Evolutionary conservation across 164 flowering plant species (phyloP), one percentile per base, ranked within the genome.

Genomic region (Berberis thunbergii): DNA sequence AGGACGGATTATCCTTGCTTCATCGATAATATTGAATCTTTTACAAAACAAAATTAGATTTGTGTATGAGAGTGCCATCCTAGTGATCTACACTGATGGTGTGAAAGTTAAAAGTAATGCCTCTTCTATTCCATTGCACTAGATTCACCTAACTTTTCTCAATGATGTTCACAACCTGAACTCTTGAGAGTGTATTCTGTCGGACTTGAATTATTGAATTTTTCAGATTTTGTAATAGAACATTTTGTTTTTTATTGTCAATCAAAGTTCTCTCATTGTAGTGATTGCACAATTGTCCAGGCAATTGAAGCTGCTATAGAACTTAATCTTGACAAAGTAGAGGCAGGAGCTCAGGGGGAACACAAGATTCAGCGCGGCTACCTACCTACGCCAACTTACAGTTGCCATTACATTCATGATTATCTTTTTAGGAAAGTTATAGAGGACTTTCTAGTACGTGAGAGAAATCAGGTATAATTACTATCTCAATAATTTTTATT

Each of bases 231-330:
- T 26, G 26, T 26, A 26, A 26, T 26, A 26, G 26, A 26, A 26
- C 26, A 26, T 26, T 26, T 26, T 26, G 26, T 26, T 26, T 26
- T 26, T 26, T 26, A 26, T 26, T 26, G 26, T 26, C 26, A 26
- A 26, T 26, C 26, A 26, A 26, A 26, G 26, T 26, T 26, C 26
- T 26, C 26, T 26, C 26, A 26, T 26, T 26, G 12, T 59, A 41
- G 62, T 49, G n/a, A 1, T 43, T n/a, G 43, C 38, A 38, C 45
- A 41, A 43, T 70, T 49, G n/a, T 61, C 10, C 73, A 76, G 98
- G 97, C 98, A 63, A 94, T 94, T 60, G 98, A 94, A 80, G 96
- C 96, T 50, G 97, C 98, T 12, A 94, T 94, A 57, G 98, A 94
- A 65, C 77, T 88, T 38, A 86, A 86, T 70, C 80, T 90, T 39